Evolutionary conservation across 2,329 filamentous ascomycete species (phyloP).

Genomic region (Cercospora sp.): DNA sequence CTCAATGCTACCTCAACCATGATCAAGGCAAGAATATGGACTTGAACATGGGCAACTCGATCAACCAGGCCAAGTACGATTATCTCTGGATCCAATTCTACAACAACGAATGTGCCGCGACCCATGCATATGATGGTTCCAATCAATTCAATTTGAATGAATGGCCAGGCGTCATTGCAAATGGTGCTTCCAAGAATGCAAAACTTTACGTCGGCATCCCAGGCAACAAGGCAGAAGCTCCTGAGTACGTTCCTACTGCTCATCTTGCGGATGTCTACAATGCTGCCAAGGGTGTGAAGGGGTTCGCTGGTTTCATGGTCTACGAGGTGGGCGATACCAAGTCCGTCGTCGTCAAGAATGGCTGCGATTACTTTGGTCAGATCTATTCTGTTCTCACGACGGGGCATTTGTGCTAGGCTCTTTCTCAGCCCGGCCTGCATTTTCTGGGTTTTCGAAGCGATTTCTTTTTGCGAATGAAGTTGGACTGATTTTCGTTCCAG

Average conservation of each 20-base stretch:
- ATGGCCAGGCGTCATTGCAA: conserved; percentile 16
- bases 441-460: neutral
- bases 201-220: conserved; percentile 56
- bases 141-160: conserved; percentile 48
- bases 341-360: neutral
- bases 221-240: conserved; percentile 24
- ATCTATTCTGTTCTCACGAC: neutral
- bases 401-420: neutral
- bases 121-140: conserved; percentile 29
- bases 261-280: conserved; percentile 48
- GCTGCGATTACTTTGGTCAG: conserved; percentile 4
- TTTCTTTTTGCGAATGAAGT: neutral
- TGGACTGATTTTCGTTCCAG: neutral
- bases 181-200: conserved; percentile 36
- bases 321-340: conserved; percentile 52
- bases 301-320: conserved; percentile 59
- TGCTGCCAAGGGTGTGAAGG: conserved; percentile 40
- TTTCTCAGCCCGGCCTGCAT: too few relatives aligned
- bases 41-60: conserved; percentile 40
- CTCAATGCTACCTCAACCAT: conserved; percentile 44
- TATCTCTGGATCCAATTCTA: conserved; percentile 48
- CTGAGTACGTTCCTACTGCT: conserved; percentile 48
- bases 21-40: conserved; percentile 29
- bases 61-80: conserved; percentile 42
- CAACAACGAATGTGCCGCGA: conserved; percentile 39